These are phyloP conservation scores for Corynespora cassiicola DNA, from an alignment of 2,329 filamentous ascomycete species.

Conservation along the genomic window DNA sequence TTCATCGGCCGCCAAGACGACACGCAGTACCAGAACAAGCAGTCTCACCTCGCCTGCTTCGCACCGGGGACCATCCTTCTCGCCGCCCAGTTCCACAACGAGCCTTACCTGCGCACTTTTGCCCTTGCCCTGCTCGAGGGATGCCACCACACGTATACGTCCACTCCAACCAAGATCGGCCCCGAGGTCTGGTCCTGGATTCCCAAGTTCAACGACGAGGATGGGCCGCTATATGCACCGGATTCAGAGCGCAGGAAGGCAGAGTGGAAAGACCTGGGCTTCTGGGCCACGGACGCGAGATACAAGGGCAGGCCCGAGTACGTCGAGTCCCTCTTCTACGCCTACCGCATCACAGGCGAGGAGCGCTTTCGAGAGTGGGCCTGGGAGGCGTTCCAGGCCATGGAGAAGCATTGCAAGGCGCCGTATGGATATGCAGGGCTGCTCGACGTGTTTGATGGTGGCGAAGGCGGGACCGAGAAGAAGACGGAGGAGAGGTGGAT, in stretches of 20 bases:
- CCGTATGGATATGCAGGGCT: conserved; percentile 47
- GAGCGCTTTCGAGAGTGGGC: conserved; percentile 49
- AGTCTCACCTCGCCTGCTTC: conserved; percentile 49
- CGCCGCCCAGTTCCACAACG: conserved; percentile 40
- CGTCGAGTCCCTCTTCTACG: conserved; percentile 49
- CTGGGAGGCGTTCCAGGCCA: conserved; percentile 48
- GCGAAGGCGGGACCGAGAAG: conserved; percentile 41
- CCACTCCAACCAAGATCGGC: conserved; percentile 46
- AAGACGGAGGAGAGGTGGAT: conserved; percentile 39
- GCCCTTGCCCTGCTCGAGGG: conserved; percentile 49
- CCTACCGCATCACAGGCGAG: conserved; percentile 49
- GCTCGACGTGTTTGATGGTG: conserved; percentile 41
- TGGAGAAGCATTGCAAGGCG: conserved; percentile 47
- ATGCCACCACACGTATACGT: conserved; percentile 46
- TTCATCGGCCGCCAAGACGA: conserved; percentile 46
- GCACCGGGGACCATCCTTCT: conserved; percentile 48
- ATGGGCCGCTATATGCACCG: conserved; percentile 37
- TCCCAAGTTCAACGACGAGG: conserved; percentile 42
- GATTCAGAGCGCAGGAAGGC: conserved; percentile 28
- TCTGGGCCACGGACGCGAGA: conserved; percentile 40
- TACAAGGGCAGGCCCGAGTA: conserved; percentile 49
- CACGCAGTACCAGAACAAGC: conserved; percentile 45
- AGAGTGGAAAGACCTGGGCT: conserved; percentile 37
- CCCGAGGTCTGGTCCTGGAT: conserved; percentile 48
- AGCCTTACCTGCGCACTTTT: conserved; percentile 41